Base-by-base conservation (phyloP, 2,329 filamentous ascomycete species). In the Clonostachys byssicola region DNA sequence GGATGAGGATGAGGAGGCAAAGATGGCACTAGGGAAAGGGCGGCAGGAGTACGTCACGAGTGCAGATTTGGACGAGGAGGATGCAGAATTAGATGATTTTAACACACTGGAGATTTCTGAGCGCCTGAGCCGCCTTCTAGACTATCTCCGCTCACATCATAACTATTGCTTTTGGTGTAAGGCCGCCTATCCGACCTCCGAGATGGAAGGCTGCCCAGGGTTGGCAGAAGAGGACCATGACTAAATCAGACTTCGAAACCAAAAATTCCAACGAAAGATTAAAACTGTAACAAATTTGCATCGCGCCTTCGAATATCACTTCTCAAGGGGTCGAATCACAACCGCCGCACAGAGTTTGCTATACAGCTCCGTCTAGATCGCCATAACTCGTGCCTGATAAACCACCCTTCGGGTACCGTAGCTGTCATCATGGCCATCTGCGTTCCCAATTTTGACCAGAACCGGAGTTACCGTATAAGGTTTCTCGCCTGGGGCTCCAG, bases 101-200 rank as follows among this genome's bases (percentile, higher is more conserved):
- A 83, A 91, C 58, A 79, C 77, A 2, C 70, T 92, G 41, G 78
- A 83, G 18, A 73, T 82, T 2, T 70, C 71, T 2, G 86, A 95
- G 56, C 80, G 82, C 54, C 67, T 97, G 51, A 68, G 72, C 9
- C 81, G 73, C 55, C 65, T 95, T 13, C 77, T 96, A 10, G 63
- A 70, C 16, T 84, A 88, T 65, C 65, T 99, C 46, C 79, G 94
- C 36, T 73, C 82, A 43, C 78, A 79, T 59, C 81, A 90, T 59
- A 68, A 75, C 41, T 99, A 99, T 63, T 99, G 94, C 70, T 96
- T 96, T 63, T 99, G 92, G 88, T 99, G 94, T 68, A 97, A 96
- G 64, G 87, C 79, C 65, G 73, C 74, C 45, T 99, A 96, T 63
- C 79, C 83, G 0, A 83, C 90, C 59, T 72, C 71, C 35, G 67